phyloP scores from a whole-genome alignment of 805 yeast genomes.

The Saturnispora saitoi region DNA sequence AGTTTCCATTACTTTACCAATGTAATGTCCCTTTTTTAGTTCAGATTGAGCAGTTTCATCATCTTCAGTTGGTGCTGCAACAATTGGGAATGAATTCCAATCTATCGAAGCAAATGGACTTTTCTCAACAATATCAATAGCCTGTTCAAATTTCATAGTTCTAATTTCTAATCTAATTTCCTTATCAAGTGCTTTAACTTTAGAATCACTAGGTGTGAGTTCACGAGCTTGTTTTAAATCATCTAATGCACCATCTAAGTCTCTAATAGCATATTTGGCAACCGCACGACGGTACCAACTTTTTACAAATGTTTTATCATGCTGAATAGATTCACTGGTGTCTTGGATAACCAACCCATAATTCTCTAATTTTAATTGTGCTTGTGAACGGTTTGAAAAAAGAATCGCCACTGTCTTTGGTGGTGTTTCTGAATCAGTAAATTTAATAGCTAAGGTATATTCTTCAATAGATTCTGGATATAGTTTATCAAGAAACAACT shows the following conservation, averaged over 20 bases:
- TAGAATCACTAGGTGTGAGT: slow-evolving; percentile 57
- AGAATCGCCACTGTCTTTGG: slow-evolving; percentile 39
- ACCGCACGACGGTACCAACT: slow-evolving; percentile 85
- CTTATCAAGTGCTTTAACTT: slow-evolving; percentile 52
- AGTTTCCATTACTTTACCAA: slow-evolving; percentile 46
- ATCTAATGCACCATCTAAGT: slow-evolving; percentile 62
- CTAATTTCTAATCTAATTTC: slow-evolving; percentile 61
- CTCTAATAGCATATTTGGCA: slow-evolving; percentile 65
- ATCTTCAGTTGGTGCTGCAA: slow-evolving; percentile 38
- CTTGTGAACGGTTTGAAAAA: slow-evolving; percentile 85
- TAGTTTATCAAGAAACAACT: slow-evolving; percentile 55
- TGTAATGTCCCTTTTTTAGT: slow-evolving; percentile 27
- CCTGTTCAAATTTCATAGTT: slow-evolving; percentile 72
- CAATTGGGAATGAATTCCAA: slow-evolving; percentile 40
- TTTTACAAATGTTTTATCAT: slow-evolving; percentile 62
- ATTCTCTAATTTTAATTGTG: slow-evolving; percentile 74
- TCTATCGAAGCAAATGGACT: slow-evolving; percentile 42
- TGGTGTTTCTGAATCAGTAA: slow-evolving; percentile 1
- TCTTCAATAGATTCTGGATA: slow-evolving; percentile 55
- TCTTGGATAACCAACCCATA: slow-evolving; percentile 82
- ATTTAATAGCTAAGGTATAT: slow-evolving; percentile 67
- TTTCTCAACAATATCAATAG: slow-evolving; percentile 65
- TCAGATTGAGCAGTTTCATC: slow-evolving; percentile 26
- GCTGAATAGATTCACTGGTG: slow-evolving; percentile 58
- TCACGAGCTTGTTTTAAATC: slow-evolving; percentile 60